Evolutionary conservation across 768 basidiomycete species (phyloP).

Genomic region (Russula griseocarnosa): DNA sequence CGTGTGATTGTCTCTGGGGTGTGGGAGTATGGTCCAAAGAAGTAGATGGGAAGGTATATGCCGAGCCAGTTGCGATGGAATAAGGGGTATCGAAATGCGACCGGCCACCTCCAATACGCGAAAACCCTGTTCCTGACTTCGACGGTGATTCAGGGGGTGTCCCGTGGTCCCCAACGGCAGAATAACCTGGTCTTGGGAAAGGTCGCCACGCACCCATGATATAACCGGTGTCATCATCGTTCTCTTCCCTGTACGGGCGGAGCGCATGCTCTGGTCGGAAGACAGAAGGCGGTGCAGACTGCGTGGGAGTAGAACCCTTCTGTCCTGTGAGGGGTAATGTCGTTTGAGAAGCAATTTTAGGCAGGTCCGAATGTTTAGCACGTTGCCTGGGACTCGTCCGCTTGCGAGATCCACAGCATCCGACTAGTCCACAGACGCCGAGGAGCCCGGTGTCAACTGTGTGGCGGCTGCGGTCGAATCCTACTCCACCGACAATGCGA

Average conservation of each 20-base stretch:
- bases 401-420: slow-evolving; percentile 55
- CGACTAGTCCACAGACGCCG: slow-evolving; percentile 71
- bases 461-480: slow-evolving; percentile 80
- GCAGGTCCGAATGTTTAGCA: slow-evolving; percentile 26
- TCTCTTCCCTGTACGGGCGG: slow-evolving; percentile 72
- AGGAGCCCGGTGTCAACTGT: slow-evolving; percentile 83
- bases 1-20: slow-evolving; percentile 15
- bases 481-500: slow-evolving; percentile 69
- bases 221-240: slow-evolving; percentile 72
- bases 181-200: slow-evolving; percentile 53
- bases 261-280: slow-evolving; percentile 76
- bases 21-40: slow-evolving; percentile 47
- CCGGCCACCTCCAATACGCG: slow-evolving; percentile 81
- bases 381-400: slow-evolving; percentile 25
- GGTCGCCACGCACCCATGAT: slow-evolving; percentile 97
- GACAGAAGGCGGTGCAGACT: slow-evolving; percentile 64
- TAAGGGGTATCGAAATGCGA: slow-evolving; percentile 86
- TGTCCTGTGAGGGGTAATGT: slow-evolving; percentile 26
- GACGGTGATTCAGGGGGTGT: slow-evolving; percentile 30
- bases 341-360: slow-evolving; percentile 12
- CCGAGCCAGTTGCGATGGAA: slow-evolving; percentile 51
- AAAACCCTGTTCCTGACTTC: slow-evolving; percentile 73
- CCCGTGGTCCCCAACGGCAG: slow-evolving; percentile 39
- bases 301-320: slow-evolving; percentile 36
- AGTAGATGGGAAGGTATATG: slow-evolving; percentile 47